Conservation (phyloP, 345 rosid species). For the Bruguiera parviflora region DNA sequence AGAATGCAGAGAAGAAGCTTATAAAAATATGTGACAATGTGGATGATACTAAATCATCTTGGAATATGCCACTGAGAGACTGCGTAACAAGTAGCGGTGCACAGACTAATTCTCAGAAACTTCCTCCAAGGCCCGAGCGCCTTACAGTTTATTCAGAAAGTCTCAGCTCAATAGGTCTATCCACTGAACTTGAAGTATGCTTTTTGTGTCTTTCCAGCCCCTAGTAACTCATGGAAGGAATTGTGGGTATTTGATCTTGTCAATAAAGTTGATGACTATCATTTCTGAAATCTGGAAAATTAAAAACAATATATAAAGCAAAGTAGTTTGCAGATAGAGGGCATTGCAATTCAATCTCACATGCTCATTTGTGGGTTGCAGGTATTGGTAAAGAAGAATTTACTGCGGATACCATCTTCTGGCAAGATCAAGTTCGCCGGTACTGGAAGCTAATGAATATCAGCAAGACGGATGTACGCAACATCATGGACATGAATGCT, state of each 20-base stretch:
- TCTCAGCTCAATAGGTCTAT: slow-evolving; percentile 57
- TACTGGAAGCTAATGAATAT: slow-evolving; percentile 72
- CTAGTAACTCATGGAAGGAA: background rate
- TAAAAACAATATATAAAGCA: too few species aligned
- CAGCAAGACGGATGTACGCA: slow-evolving; percentile 50
- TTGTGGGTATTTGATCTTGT: slow-evolving; percentile 1
- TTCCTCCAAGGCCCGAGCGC: slow-evolving; percentile 64
- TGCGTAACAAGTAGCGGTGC: slow-evolving; percentile 46
- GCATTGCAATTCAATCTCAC: background rate
- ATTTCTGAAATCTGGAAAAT: background rate
- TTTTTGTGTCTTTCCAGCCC: background rate
- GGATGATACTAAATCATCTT: slow-evolving; percentile 57
- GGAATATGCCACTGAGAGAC: slow-evolving; percentile 68
- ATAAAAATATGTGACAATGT: slow-evolving; percentile 55
- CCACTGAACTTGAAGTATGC: slow-evolving; percentile 3
- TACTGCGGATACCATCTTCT: slow-evolving; percentile 51
- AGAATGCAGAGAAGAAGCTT: slow-evolving; percentile 55
- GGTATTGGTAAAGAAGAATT: slow-evolving; percentile 66
- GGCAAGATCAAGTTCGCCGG: slow-evolving; percentile 65
- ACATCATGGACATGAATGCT: slow-evolving; percentile 93
- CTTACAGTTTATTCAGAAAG: slow-evolving; percentile 55
- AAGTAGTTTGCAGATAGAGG: too few species aligned
- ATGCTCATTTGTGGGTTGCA: slow-evolving; percentile 23
- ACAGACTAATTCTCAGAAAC: slow-evolving; percentile 33
- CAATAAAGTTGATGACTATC: background rate